Base-by-base conservation (phyloP, 495 filamentous ascomycete genomes). In the Aspergillus mulundensis region DNA sequence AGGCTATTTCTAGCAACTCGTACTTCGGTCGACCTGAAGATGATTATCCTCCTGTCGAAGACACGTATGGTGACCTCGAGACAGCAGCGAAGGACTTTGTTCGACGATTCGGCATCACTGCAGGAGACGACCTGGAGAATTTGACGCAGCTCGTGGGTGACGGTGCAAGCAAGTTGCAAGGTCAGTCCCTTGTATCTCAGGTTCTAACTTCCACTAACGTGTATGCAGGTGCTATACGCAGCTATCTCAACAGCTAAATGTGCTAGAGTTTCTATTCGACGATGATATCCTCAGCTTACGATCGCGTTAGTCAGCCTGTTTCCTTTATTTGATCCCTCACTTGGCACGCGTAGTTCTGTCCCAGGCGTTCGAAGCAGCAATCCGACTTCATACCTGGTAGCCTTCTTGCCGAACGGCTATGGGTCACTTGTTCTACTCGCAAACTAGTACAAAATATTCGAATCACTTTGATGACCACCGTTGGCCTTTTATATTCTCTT, bases 21-120 rank as follows among this genome's bases (percentile, higher is more conserved):
- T 98, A 97, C 77, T 98, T 98, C 71, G 94, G 94, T 52, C 87
- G 91, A 28, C 86, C 91, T 8, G 85, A 88, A 64, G 90, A 96
- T 47, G 86, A 85, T 25, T 58, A 74, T 20, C 68, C 71, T 18
- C 72, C 65, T 0, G 84, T 85, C 24, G 87, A 90, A 32, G 78
- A 81, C 57, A 79, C 73, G 0, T 95, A 95, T 58, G 89, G 91
- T 15, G 91, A 95, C 64, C 71, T 98, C 53, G 94, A 98, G 71
- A 77, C 71, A n/a, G 90, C 90, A 0, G 94, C 94, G 20, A 94
- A 88, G 76, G 95, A 98, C 70, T 93, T 97, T 71, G 84, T 97
- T 19, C 81, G 95, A 47, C 89, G 88, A 61, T 97, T 97, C 65
- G 94, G 94, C 3, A 87, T 96, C 58, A 97, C 93, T 2, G 92